These are phyloP conservation scores for Salix brachista DNA, from an alignment of 345 rosid genomes.

Conservation along the genomic window DNA sequence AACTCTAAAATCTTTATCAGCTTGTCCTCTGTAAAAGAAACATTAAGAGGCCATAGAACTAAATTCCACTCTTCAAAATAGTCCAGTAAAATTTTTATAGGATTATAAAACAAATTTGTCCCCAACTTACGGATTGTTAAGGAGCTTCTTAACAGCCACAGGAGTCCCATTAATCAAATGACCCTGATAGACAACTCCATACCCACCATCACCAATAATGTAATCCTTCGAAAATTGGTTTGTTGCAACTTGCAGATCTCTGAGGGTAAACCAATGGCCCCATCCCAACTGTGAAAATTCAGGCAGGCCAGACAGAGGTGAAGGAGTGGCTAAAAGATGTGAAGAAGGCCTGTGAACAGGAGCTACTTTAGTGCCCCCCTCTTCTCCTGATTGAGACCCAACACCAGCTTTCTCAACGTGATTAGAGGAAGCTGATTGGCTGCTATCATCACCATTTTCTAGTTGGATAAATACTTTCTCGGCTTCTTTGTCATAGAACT, in stretches of 20 bases:
- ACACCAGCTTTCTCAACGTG: conserved; percentile 40
- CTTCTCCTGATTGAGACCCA: conserved; percentile 51
- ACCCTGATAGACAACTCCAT: conserved; percentile 89
- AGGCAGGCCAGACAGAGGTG: conserved; percentile 78
- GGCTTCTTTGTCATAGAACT: conserved; percentile 49
- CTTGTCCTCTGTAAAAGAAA: conserved; percentile 69
- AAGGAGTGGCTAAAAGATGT: conserved; percentile 57
- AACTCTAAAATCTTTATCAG: conserved; percentile 92
- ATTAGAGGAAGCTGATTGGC: conserved; percentile 57
- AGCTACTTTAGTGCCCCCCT: conserved; percentile 27
- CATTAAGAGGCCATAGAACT: background rate
- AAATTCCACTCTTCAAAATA: background rate
- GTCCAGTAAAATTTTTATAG: background rate
- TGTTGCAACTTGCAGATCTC: conserved; percentile 86
- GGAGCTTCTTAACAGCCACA: conserved; percentile 93
- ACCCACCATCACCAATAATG: conserved; percentile 94
- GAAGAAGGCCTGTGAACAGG: conserved; percentile 41
- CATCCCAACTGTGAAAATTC: conserved; percentile 88
- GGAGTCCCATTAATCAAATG: conserved; percentile 61
- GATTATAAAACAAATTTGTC: background rate
- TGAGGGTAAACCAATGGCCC: conserved; percentile 98
- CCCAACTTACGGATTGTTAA: conserved; percentile 78
- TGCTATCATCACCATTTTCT: conserved; percentile 53
- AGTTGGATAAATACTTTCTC: conserved; percentile 50
- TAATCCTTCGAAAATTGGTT: conserved; percentile 71